Base-by-base conservation (phyloP, 2,329 filamentous ascomycete species). In the Calycina marina region DNA sequence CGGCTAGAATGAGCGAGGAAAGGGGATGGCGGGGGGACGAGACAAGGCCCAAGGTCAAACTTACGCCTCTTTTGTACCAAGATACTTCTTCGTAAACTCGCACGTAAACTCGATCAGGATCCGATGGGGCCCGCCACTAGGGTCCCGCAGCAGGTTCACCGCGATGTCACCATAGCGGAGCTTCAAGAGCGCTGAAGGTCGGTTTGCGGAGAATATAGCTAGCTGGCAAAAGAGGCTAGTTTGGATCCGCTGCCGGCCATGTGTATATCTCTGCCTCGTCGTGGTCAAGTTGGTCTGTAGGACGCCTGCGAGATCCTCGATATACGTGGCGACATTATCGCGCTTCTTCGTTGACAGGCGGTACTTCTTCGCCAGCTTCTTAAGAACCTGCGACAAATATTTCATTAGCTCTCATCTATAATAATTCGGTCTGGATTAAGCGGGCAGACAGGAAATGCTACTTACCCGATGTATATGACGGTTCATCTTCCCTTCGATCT, bases 401-500 rank as follows among this genome's bases (percentile, higher is more conserved):
- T 22, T 22, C 14, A 33, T 33, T 28, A 33, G 31, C 24, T 11
- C 22, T 24, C 14, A 28, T 14, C 13, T 29, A 29, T 12, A 13
- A 30, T 35, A 24, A 24, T 38, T 38, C 18, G 22, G 25, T 12
- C 15, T 31, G 17, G 28, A 37, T 32, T 26, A 30, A 40, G 32
- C 22, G 17, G 26, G 32, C 10, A 34, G 22, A 2, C 20, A 22
- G n/a, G 31, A 31, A 38, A 22, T 3, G 25, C 11, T 35, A 40
- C 34, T 40, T 33, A 44, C 40, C 28, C 27, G 17, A 31, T 44
- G 22, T 14, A 41, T 43, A 5, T 41, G 4, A 34, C 33, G 37
- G 31, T 43, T 45, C 4, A 43, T 34, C 37, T 40, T 40, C 4
- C 35, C 30, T 20, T 38, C 16, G 20, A 45, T 43, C 37, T 46